These are phyloP conservation scores for Kodamaea neixiangensis DNA, from an alignment of 805 yeast species.

Conservation along the genomic window DNA sequence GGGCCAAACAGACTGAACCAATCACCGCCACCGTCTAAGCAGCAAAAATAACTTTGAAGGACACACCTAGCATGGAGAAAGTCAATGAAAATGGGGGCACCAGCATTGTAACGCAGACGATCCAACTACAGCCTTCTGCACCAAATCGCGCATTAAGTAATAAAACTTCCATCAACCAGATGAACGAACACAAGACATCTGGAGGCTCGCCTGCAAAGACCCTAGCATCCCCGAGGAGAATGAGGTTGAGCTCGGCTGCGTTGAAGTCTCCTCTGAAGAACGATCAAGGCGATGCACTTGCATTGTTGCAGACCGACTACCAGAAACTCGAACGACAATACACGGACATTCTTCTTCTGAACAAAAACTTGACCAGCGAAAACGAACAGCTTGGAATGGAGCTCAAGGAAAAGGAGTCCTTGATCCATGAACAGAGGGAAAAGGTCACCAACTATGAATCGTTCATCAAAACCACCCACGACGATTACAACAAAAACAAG, in stretches of 20 bases:
- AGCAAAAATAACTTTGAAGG: neutral
- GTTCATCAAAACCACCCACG: slow-evolving; percentile 28
- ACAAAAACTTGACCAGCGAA: slow-evolving; percentile 27
- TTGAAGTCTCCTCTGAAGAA: slow-evolving; percentile 1
- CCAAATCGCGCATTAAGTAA: slow-evolving; percentile 8
- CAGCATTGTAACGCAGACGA: slow-evolving; percentile 14
- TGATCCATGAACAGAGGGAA: slow-evolving; percentile 29
- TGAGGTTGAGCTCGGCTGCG: neutral
- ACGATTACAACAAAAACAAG: slow-evolving; percentile 28
- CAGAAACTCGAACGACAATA: slow-evolving; percentile 24
- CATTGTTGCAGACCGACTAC: slow-evolving; percentile 15
- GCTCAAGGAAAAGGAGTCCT: slow-evolving; percentile 22
- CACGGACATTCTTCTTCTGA: slow-evolving; percentile 33
- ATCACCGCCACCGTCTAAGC: neutral
- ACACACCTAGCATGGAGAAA: neutral
- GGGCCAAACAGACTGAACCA: neutral
- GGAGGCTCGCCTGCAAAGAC: slow-evolving; percentile 1
- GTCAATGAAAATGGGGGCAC: slow-evolving; percentile 16
- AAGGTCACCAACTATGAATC: slow-evolving; percentile 29
- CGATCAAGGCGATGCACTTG: slow-evolving; percentile 1
- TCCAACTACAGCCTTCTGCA: neutral
- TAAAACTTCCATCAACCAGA: slow-evolving; percentile 11
- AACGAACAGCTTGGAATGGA: slow-evolving; percentile 34
- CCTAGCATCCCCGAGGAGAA: neutral
- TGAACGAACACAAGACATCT: slow-evolving; percentile 9